Evolutionary conservation across 2,329 filamentous ascomycete species (phyloP).

Genomic region (Nothomitra cinnamomea): DNA sequence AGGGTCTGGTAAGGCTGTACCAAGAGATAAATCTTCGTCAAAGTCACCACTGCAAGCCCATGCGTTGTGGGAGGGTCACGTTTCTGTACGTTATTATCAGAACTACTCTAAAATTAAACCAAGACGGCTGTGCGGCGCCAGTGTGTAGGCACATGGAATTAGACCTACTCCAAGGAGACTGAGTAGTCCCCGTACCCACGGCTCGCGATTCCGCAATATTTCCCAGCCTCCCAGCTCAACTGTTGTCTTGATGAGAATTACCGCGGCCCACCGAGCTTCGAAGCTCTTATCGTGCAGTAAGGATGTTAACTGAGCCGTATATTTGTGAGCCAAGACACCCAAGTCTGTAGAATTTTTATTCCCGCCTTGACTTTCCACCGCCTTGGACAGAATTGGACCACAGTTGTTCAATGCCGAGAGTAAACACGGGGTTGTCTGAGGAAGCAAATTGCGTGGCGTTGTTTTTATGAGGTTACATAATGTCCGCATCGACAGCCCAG

Average conservation of each 20-base stretch:
- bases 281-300: constrained; percentile 60
- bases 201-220: constrained; percentile 50
- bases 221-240: constrained; percentile 78
- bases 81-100: constrained; percentile 35
- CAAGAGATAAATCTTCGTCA: constrained; percentile 70
- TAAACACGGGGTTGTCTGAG: constrained; percentile 53
- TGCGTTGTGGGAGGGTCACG: constrained; percentile 60
- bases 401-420: constrained; percentile 37
- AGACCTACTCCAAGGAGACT: constrained; percentile 48
- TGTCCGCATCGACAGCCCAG: constrained; percentile 34
- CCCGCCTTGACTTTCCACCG: constrained; percentile 38
- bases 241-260: constrained; percentile 61
- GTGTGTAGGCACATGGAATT: not conserved
- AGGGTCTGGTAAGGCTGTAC: constrained; percentile 71
- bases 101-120: not conserved
- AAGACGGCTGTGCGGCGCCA: too few species aligned
- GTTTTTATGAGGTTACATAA: constrained; percentile 55
- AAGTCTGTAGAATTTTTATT: constrained; percentile 47
- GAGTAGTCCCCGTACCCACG: constrained; percentile 65
- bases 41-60: constrained; percentile 55
- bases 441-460: constrained; percentile 55
- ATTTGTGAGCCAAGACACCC: constrained; percentile 58
- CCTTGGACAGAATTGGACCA: constrained; percentile 39
- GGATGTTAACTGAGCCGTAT: constrained; percentile 61
- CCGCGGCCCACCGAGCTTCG: constrained; percentile 61